Evolutionary conservation across 768 basidiomycete species (phyloP), one percentile per base, ranked within the genome.

Genomic region (Pisolithus albus): DNA sequence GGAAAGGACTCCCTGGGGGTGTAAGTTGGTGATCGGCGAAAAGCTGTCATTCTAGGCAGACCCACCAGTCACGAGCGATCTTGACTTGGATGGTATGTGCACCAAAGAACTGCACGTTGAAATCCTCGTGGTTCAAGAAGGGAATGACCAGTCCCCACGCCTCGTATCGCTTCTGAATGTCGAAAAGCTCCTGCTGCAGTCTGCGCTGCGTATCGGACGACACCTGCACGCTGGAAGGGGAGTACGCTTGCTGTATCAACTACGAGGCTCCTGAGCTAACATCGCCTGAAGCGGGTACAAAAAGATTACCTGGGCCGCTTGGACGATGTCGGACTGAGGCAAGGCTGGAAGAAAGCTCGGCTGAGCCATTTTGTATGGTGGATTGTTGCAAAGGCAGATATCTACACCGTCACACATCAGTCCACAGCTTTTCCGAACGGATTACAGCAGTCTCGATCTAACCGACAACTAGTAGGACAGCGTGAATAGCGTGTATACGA

Each of bases 81-180:
- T 97, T 97, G 55, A 94, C 88, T 63, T 94, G 91, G 2, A 86
- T 81, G 0, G 91, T 96, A 60, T 96, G 93, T 5, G 93, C 92
- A 2, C 92, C 92, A 61, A 92, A 95, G 76, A 95, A 97, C 64
- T 93, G 88, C 9, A 95, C 89, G 61, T 91, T 91, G 48, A 77
- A 76, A 66, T 94, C 86, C 26, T 74, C 69, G 60, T 86, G 75
- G 13, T 82, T 75, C 23, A 92, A 69, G 56, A 93, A 77, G 0
- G 90, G 89, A 34, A 88, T 75, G 18, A 92, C 81, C 44, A 93
- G 71, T 8, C 88, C 89, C 91, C 89, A 93, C 3, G 88, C 88
- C 59, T 88, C 87, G 50, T 78, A 82, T 47, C 75, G 71, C 59
- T 84, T 86, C 66, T 89, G 87, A 10, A 88, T 77, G 54, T 87